Percentiles rank a stretch among this genome's conserved stretches.
These are phyloP conservation scores for Heritiera fomes DNA, from an alignment of 345 rosid species.

Conservation along the genomic window DNA sequence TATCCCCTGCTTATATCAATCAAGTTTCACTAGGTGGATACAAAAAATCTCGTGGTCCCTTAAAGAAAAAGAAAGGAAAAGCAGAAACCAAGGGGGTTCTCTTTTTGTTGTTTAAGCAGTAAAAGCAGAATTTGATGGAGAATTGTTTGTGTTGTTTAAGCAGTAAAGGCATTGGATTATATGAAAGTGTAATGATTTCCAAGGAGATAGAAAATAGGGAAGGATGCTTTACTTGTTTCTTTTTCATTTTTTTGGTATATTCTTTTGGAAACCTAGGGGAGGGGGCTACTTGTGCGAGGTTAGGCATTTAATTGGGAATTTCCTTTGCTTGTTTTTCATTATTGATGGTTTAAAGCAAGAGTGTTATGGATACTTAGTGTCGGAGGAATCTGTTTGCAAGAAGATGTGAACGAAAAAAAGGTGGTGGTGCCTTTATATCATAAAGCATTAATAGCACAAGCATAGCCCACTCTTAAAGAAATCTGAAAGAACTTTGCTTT, in stretches of 20 bases:
- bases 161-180: conserved; percentile 13
- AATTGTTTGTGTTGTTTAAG: conserved; percentile 23
- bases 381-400: conserved; percentile 18
- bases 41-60: conserved; percentile 4
- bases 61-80: background rate
- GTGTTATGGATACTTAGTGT: background rate
- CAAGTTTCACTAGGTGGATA: conserved; percentile 14
- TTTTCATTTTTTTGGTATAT: conserved; percentile 20
- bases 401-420: background rate
- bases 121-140: background rate
- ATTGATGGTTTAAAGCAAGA: background rate
- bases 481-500: conserved; percentile 8
- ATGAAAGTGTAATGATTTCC: conserved; percentile 4
- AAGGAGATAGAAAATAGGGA: background rate
- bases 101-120: conserved; percentile 9
- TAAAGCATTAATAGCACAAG: conserved; percentile 17
- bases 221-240: conserved; percentile 20
- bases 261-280: background rate
- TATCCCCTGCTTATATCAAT: conserved; percentile 8
- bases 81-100: background rate
- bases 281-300: background rate
- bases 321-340: too few relatives aligned
- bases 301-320: too few relatives aligned
- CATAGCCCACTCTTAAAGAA: conserved; percentile 36
- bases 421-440: background rate